Base-by-base conservation (phyloP, 345 rosid genomes). In the Pseudoturritis turrita region DNA sequence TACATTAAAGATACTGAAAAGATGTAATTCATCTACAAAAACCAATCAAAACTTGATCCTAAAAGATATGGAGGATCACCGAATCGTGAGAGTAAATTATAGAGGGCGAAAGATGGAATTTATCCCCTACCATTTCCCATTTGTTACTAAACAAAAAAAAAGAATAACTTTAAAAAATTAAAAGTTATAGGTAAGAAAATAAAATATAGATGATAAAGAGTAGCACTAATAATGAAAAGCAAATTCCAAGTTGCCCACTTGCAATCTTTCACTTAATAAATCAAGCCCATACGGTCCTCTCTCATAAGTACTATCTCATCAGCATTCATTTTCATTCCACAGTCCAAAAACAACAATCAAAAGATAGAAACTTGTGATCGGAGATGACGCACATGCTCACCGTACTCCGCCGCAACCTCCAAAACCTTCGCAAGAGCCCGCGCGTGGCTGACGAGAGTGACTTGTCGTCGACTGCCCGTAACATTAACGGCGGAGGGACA, bases 391-490 rank as follows among this genome's bases (percentile, higher is more conserved):
- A 69, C 26, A 62, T 77, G 76, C 58, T 88, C 26, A 68, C 70
- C 4, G 36, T 68, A 28, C 65, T 89, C 61, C 66, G 78, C 13
- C 77, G 87, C 50, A 84, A 74, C 80, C 69, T 86, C 45, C 85
- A 68, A 19, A 87, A 83, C 77, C 73, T 78, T 25, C 74, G 81
- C 77, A 92, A 88, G 77, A 82, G 92, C 62, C 85, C 86, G 0
- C 72, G 88, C 18, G 98, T 89, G 2, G 95, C 95, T 0, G 96
- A 92, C 12, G 98, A 92, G 71, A 81, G 59, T 80, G 80, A 52
- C 40, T 59, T 58, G 15, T 58, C 49, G 1, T 62, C 74, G 4
- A 37, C 74, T 25, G 18, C 22, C 33, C 29, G 23, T 5, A 7
- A 29, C 23, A 14, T 29, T 3, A 36, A 61, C 68, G 83, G 80